Conservation (phyloP, 75 land plant species). For the Adiantum capillusveneris region DNA sequence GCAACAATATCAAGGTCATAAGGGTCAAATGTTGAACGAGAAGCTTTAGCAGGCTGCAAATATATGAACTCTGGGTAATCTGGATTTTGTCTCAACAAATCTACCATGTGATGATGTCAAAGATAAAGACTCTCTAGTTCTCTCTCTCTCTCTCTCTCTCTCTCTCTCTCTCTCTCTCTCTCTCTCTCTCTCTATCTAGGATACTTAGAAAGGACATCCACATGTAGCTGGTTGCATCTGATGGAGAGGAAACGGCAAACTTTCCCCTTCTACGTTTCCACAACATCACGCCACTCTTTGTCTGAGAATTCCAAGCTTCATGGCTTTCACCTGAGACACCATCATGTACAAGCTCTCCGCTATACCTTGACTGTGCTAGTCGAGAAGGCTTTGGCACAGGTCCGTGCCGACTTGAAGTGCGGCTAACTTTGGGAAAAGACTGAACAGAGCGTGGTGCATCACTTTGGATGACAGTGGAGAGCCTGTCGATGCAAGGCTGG, state of each 20-base stretch:
- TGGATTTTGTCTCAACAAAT: slow-evolving; percentile 16
- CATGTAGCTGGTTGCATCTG: background rate
- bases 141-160: no score
- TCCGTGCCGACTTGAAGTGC: no score
- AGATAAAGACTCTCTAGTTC: background rate
- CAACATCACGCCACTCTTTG: background rate
- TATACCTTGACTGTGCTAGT: background rate
- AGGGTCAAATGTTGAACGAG: slow-evolving; percentile 23
- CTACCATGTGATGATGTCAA: slow-evolving; percentile 5
- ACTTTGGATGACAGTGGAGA: background rate
- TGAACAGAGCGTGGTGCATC: no score
- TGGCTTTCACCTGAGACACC: background rate
- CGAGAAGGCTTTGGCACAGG: no score
- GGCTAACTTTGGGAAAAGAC: slow-evolving; percentile 1
- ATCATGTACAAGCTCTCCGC: background rate
- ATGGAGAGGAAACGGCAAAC: slow-evolving; percentile 9
- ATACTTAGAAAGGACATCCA: slow-evolving; percentile 15
- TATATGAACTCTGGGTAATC: slow-evolving; percentile 24
- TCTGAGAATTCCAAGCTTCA: background rate
- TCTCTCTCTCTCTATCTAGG: background rate
- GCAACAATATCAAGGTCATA: slow-evolving; percentile 26
- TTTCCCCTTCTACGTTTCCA: slow-evolving; percentile 17
- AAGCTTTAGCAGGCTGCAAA: slow-evolving; percentile 17
- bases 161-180: no score
- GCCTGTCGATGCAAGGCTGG: background rate